A percentile compares a stretch with the other conserved stretches of the same genome.
Evolutionary conservation across 441 rosid genomes (phyloP).

Genomic region (Erodium moschatum): DNA sequence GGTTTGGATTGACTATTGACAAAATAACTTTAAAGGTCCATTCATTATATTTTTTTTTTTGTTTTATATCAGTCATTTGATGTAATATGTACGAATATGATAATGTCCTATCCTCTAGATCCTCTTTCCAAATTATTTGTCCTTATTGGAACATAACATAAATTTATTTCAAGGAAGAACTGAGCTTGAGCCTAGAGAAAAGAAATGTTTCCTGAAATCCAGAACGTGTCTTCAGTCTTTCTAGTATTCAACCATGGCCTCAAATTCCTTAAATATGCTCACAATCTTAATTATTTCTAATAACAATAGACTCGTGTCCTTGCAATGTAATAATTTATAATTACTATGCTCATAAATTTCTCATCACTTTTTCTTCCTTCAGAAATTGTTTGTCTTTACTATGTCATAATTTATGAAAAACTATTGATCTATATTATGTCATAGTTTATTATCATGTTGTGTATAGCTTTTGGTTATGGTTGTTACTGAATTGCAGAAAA

Average conservation of each 20-base stretch:
- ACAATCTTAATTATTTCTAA: neutral
- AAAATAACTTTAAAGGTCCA: too few species aligned
- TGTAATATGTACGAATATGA: neutral
- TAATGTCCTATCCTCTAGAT: neutral
- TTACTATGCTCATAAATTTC: neutral
- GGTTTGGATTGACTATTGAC: too few species aligned
- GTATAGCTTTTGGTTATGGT: neutral
- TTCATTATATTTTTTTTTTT: too few species aligned
- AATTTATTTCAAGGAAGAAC: neutral
- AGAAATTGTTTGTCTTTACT: too few species aligned
- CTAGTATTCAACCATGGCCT: neutral
- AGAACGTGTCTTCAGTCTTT: neutral
- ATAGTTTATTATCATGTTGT: too few species aligned
- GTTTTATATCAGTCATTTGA: neutral
- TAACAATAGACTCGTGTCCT: neutral
- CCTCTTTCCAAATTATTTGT: neutral
- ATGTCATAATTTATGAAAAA: too few species aligned
- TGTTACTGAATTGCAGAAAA: constrained; percentile 46
- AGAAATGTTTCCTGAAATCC: too few species aligned
- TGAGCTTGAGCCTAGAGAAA: neutral
- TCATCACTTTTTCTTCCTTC: neutral
- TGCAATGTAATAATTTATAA: neutral
- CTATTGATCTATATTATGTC: too few species aligned
- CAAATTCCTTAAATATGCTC: neutral
- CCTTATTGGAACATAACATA: neutral